Conservation (phyloP, 768 basidiomycete species). For the Dioszegia crocea region DNA sequence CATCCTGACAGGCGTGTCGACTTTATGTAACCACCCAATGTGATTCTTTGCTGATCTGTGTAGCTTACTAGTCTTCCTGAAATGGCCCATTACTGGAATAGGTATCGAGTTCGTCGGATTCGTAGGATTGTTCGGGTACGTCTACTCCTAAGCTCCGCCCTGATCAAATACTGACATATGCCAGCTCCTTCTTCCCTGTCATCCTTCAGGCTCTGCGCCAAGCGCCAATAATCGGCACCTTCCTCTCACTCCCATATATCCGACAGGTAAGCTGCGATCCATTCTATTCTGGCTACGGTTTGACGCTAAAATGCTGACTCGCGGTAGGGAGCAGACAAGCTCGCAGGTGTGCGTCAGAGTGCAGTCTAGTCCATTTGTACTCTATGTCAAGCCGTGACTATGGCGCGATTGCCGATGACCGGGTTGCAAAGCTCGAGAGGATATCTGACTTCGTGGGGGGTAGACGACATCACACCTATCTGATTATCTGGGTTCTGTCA, state of each 20-base stretch:
- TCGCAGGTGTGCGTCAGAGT: slow-evolving; percentile 69
- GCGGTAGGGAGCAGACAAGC: slow-evolving; percentile 66
- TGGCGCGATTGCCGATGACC: too few relatives aligned
- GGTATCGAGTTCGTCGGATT: slow-evolving; percentile 94
- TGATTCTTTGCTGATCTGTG: not conserved
- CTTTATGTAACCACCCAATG: too few relatives aligned
- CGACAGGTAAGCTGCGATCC: slow-evolving; percentile 62
- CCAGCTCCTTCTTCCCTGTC: slow-evolving; percentile 97
- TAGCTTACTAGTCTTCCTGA: slow-evolving; percentile 86
- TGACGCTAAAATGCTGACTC: not conserved
- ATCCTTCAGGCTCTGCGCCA: slow-evolving; percentile 94
- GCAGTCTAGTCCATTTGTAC: slow-evolving; percentile 27
- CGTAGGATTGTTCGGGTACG: slow-evolving; percentile 92
- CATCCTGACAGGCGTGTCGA: too few relatives aligned
- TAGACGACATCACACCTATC: not conserved
- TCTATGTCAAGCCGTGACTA: too few relatives aligned
- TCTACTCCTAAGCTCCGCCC: not conserved
- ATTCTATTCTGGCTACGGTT: too few relatives aligned
- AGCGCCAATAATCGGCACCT: slow-evolving; percentile 81
- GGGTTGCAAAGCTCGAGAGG: too few relatives aligned
- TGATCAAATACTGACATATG: not conserved
- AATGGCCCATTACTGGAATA: slow-evolving; percentile 92
- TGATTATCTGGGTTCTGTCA: too few relatives aligned
- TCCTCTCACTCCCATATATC: slow-evolving; percentile 82
- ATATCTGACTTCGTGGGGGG: too few relatives aligned